Evolutionary conservation across 352 stramenopile species (phyloP), one percentile per base, ranked within the genome.

Genomic region (Phytophthora cajani): DNA sequence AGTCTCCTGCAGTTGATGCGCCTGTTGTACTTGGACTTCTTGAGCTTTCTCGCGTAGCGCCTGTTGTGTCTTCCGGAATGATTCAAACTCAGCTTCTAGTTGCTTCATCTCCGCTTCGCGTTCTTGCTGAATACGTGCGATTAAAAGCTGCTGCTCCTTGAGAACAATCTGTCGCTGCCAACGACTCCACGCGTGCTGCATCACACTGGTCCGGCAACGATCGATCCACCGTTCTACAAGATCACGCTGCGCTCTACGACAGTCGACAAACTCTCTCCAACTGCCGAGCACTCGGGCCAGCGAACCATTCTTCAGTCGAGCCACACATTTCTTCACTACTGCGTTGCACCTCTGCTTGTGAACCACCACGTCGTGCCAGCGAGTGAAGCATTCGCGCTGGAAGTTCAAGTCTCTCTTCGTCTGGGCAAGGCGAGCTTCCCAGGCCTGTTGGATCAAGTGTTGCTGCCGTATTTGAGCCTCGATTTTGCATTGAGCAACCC

Each of bases 151-250:
- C 5, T 79, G 74, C 19, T 71, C 56, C 38, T 68, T 75, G 17
- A 80, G 19, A 4, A 75, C 57, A 16, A 75, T 69, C 33, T 80
- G 74, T 4, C 61, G 71, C 49, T 81, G 73, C 79, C 71, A 84
- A 33, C 58, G 62, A 23, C n/a, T 68, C 71, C 71, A 82, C 0
- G 66, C 63, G 3, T 38, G 40, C 33, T 70, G 68, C 60, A 82
- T 17, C 7, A 64, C 59, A 12, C 49, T 51, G 33, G 38, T 67
- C 17, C 56, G 38, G 17, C 56, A 71, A 6, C 64, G 52, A 47
- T 6, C 12, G 0, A 75, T 25, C 67, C 77, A 81, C 12, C 71
- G 64, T 1, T 38, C 44, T 1, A 80, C 44, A 6, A 88, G 54
- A 19, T 77, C 67, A 16, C 72, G 56, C 21, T 83, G 70, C 0